Percentiles rank a stretch among this genome's conserved stretches.
phyloP scores from a whole-genome alignment of 495 filamentous ascomycete species.

The Penicillium lividum region DNA sequence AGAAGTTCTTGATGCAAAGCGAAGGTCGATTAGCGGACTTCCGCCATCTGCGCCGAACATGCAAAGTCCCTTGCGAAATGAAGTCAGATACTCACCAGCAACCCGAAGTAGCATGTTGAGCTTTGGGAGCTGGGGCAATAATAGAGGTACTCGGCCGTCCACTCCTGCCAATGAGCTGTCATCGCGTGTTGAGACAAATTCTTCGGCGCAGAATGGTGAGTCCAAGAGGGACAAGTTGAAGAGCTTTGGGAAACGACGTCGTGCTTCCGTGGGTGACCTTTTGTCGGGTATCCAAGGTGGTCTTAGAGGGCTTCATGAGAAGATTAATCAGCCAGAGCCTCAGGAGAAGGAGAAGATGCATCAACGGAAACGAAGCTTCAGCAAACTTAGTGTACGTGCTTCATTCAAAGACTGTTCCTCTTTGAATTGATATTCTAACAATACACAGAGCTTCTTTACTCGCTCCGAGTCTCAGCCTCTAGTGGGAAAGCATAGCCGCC shows the following conservation, averaged over 20 bases:
- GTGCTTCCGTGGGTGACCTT: conserved; percentile 31
- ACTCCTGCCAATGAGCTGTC: conserved; percentile 31
- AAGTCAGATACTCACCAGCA: conserved; percentile 30
- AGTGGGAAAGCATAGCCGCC: neutral
- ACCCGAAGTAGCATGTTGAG: conserved; percentile 32
- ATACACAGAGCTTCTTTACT: conserved; percentile 19
- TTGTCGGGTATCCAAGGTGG: conserved; percentile 24
- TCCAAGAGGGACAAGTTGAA: conserved; percentile 37
- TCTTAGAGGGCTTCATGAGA: conserved; percentile 21
- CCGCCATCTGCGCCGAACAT: conserved; percentile 22
- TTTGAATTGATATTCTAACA: conserved; percentile 5
- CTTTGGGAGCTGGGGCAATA: conserved; percentile 30
- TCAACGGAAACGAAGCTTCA: conserved; percentile 20
- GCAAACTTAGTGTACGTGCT: conserved; percentile 25
- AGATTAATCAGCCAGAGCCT: conserved; percentile 7
- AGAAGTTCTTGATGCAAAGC: conserved; percentile 26
- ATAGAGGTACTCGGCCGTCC: conserved; percentile 25
- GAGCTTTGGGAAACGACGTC: conserved; percentile 31
- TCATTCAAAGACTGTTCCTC: neutral
- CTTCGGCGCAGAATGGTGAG: conserved; percentile 13
- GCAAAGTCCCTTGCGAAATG: conserved; percentile 31
- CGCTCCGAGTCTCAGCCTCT: conserved; percentile 18
- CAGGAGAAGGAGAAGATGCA: conserved; percentile 3
- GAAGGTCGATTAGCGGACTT: conserved; percentile 25
- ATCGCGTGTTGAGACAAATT: conserved; percentile 2